Percentiles rank a stretch among this genome's conserved stretches.
Conservation (phyloP, 2,329 filamentous ascomycete genomes). For the Nothophoma quercina region DNA sequence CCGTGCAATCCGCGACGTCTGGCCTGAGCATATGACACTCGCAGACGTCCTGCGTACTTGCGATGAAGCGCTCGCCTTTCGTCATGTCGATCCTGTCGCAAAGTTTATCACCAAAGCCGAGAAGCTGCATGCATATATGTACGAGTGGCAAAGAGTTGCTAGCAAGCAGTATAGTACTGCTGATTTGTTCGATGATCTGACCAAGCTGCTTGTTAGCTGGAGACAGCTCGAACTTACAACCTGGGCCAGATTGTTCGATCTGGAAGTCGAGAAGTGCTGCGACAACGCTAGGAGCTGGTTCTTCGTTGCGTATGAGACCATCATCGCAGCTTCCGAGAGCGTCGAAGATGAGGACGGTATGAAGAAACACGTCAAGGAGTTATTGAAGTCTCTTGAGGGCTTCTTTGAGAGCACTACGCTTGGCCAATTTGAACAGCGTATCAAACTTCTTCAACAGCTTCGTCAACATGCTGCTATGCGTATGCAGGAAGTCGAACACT, state of each 20-base stretch:
- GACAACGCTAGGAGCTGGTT: conserved; percentile 90
- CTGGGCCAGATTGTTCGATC: conserved; percentile 87
- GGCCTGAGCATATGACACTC: conserved; percentile 80
- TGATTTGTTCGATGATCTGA: conserved; percentile 77
- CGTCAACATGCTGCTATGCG: conserved; percentile 71
- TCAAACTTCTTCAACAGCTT: conserved; percentile 71
- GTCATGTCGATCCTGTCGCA: conserved; percentile 82
- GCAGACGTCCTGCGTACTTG: conserved; percentile 79
- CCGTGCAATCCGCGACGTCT: conserved; percentile 67
- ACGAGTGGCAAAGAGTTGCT: conserved; percentile 96
- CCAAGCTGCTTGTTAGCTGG: conserved; percentile 85
- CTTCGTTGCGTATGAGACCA: conserved; percentile 92
- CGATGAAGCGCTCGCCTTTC: conserved; percentile 75
- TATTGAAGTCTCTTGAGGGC: conserved; percentile 77
- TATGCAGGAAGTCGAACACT: conserved; percentile 56
- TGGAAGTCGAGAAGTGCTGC: conserved; percentile 77
- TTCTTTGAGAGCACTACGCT: conserved; percentile 83
- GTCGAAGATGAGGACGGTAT: conserved; percentile 67
- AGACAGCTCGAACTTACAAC: conserved; percentile 88
- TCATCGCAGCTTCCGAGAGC: conserved; percentile 77
- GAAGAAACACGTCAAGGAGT: conserved; percentile 67
- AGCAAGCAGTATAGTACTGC: conserved; percentile 78
- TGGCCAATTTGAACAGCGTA: conserved; percentile 78
- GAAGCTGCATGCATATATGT: conserved; percentile 81
- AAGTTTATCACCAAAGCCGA: conserved; percentile 87